Conservation (phyloP, 306 rosid genomes). For the Cicer arietinum region DNA sequence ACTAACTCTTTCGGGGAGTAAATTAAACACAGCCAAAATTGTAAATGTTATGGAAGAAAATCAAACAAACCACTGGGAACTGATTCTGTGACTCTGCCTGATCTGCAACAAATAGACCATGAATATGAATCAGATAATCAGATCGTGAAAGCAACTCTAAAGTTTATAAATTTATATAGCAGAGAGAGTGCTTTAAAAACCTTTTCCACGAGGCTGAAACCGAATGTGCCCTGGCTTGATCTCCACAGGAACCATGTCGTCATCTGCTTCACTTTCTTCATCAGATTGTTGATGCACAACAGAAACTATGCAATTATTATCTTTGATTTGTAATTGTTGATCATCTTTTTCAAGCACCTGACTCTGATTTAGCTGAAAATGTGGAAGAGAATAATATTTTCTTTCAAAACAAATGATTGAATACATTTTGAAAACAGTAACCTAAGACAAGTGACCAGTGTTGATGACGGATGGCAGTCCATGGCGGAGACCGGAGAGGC, state of each 20-base stretch:
- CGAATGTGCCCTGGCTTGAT: slow-evolving; percentile 97
- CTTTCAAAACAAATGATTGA: slow-evolving; percentile 25
- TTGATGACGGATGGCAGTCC: too few species aligned
- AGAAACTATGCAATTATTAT: slow-evolving; percentile 40
- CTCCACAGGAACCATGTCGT: slow-evolving; percentile 74
- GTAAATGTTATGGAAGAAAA: slow-evolving; percentile 26
- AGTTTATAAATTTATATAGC: slow-evolving; percentile 18
- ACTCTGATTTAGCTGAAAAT: slow-evolving; percentile 57
- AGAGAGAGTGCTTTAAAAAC: slow-evolving; percentile 46
- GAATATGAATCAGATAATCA: slow-evolving; percentile 52
- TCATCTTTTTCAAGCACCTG: slow-evolving; percentile 49
- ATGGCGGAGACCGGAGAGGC: too few species aligned
- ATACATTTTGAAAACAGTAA: slow-evolving; percentile 28
- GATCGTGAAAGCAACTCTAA: slow-evolving; percentile 39
- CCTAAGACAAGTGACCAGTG: slow-evolving; percentile 35
- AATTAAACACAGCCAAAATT: slow-evolving; percentile 37
- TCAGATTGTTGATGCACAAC: slow-evolving; percentile 51
- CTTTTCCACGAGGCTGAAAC: slow-evolving; percentile 69
- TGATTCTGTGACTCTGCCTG: slow-evolving; percentile 53
- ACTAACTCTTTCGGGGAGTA: slow-evolving; percentile 1
- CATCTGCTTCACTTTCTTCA: slow-evolving; percentile 65
- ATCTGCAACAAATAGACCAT: slow-evolving; percentile 60
- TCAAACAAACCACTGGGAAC: slow-evolving; percentile 59
- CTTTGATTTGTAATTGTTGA: slow-evolving; percentile 50
- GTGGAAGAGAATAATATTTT: slow-evolving; percentile 38